These are phyloP conservation scores for Sporothrix brasiliensis DNA, from an alignment of 2,329 filamentous ascomycete genomes.

Conservation along the genomic window DNA sequence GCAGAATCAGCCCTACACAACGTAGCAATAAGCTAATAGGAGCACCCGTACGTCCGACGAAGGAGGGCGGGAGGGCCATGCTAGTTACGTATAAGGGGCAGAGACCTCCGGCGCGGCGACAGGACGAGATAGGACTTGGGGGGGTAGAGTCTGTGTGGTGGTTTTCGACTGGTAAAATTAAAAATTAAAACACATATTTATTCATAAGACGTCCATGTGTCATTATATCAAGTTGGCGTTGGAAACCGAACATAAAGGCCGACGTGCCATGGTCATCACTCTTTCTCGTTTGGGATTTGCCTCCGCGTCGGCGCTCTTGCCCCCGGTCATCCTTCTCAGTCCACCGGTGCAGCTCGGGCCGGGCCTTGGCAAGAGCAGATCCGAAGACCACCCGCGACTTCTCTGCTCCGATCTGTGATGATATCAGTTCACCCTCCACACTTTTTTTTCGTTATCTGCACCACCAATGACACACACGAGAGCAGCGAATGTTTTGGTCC, in stretches of 20 bases:
- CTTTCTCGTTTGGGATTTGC: too few relatives aligned
- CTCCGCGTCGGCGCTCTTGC: too few relatives aligned
- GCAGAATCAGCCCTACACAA: too few relatives aligned
- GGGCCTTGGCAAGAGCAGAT: not conserved
- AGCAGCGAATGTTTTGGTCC: not conserved
- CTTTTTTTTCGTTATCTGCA: not conserved
- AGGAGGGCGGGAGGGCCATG: too few relatives aligned
- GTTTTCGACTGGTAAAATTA: not conserved
- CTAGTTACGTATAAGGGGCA: not conserved
- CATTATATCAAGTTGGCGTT: not conserved
- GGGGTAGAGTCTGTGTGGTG: too few relatives aligned
- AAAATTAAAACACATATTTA: slow-evolving; percentile 12
- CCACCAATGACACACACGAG: not conserved
- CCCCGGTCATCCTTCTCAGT: too few relatives aligned
- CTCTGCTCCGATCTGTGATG: not conserved
- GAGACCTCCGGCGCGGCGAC: not conserved
- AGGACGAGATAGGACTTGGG: not conserved
- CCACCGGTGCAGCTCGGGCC: not conserved
- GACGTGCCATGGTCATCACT: too few relatives aligned
- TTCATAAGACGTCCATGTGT: not conserved
- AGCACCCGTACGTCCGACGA: too few relatives aligned
- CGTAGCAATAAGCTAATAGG: too few relatives aligned
- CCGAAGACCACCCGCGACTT: not conserved
- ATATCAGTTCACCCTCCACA: not conserved
- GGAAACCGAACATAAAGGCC: too few relatives aligned